Evolutionary conservation across 495 filamentous ascomycete genomes (phyloP).

Genomic region (Tuber melanosporum): DNA sequence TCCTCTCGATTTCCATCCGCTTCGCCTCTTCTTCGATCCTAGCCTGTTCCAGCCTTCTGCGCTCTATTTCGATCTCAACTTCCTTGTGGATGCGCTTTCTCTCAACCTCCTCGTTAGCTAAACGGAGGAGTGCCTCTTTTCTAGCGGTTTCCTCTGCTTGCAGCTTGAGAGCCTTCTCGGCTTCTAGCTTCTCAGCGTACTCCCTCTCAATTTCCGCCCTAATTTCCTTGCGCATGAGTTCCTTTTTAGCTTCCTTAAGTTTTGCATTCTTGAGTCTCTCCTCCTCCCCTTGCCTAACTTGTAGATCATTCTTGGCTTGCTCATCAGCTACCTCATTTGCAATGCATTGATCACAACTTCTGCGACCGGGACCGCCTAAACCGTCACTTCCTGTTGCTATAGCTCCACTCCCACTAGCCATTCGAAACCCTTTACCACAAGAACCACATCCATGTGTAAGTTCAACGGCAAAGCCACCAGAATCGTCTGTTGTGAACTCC

Average conservation of each 20-base stretch:
- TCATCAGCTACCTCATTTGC: not conserved
- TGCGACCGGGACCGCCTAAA: not conserved
- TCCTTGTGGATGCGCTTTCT: slow-evolving; percentile 26
- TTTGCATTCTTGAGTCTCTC: slow-evolving; percentile 27
- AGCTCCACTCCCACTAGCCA: slow-evolving; percentile 21
- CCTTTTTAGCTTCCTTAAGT: slow-evolving; percentile 31
- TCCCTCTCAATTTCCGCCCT: slow-evolving; percentile 33
- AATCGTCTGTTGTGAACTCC: slow-evolving; percentile 26
- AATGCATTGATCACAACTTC: not conserved
- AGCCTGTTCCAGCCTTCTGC: slow-evolving; percentile 15
- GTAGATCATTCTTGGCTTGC: not conserved
- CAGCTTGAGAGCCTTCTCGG: slow-evolving; percentile 7
- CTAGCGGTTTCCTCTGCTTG: slow-evolving; percentile 12
- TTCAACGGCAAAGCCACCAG: slow-evolving; percentile 30
- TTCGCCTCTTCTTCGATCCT: slow-evolving; percentile 21
- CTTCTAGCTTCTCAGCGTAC: slow-evolving; percentile 16
- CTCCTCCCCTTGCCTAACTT: not conserved
- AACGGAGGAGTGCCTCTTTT: slow-evolving; percentile 13
- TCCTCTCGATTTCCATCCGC: slow-evolving; percentile 17
- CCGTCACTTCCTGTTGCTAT: not conserved
- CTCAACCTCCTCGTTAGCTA: slow-evolving; percentile 18
- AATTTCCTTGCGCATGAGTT: slow-evolving; percentile 36
- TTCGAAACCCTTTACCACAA: slow-evolving; percentile 24
- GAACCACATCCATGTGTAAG: slow-evolving; percentile 17
- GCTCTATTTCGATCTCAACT: slow-evolving; percentile 24